Evolutionary conservation across 2,329 filamentous ascomycete species (phyloP).

Genomic region (Penicillium sp.): DNA sequence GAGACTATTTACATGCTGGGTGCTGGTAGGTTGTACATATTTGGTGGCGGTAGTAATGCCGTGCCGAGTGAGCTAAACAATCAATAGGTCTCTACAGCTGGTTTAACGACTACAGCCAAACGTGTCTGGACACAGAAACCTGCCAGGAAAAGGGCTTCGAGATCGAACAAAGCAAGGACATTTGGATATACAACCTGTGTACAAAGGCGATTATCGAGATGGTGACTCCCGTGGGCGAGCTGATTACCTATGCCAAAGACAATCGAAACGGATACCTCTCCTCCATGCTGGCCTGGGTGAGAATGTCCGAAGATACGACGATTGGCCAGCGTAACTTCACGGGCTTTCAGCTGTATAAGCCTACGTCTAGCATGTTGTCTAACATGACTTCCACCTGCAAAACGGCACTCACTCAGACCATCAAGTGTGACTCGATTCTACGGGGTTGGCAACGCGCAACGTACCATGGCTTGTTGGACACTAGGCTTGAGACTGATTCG

Average conservation of each 20-base stretch:
- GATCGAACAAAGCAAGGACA: conserved; percentile 17
- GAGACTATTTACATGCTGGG: too few species aligned
- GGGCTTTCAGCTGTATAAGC: neutral
- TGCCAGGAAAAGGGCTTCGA: conserved; percentile 47
- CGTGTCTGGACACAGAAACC: conserved; percentile 48
- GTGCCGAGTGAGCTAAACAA: too few species aligned
- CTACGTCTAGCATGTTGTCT: too few species aligned
- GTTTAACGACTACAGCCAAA: conserved; percentile 60
- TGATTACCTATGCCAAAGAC: conserved; percentile 11
- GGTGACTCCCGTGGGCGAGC: conserved; percentile 15
- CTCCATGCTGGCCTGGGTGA: conserved; percentile 25
- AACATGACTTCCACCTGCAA: too few species aligned
- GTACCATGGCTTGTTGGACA: too few species aligned
- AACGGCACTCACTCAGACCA: too few species aligned
- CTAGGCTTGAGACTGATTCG: too few species aligned
- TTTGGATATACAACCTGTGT: conserved; percentile 26
- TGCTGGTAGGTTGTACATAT: too few species aligned
- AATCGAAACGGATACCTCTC: conserved; percentile 24
- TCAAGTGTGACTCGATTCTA: too few species aligned
- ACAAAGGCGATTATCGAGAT: conserved; percentile 27
- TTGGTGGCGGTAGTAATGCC: too few species aligned
- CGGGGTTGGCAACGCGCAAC: too few species aligned
- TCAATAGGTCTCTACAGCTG: conserved; percentile 61
- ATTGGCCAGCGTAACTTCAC: too few species aligned
- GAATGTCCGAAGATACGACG: conserved; percentile 9